These are phyloP conservation scores for Penicillium sclerotiorum DNA, from an alignment of 2,329 filamentous ascomycete genomes.

Conservation along the genomic window DNA sequence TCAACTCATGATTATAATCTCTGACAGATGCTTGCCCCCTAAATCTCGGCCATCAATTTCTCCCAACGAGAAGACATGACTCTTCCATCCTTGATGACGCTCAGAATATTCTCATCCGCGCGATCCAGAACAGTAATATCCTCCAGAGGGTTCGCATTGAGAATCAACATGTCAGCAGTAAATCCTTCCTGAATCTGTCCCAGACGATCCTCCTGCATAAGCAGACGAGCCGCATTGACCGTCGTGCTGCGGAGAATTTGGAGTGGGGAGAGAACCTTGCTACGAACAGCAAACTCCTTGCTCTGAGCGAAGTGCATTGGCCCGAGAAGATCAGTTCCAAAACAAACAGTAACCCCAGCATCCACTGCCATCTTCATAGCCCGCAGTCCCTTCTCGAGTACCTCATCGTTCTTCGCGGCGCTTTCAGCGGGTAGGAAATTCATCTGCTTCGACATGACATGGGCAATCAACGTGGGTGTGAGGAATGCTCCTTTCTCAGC, in stretches of 20 bases:
- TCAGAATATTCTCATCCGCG: slow-evolving; percentile 52
- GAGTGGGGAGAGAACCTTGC: slow-evolving; percentile 44
- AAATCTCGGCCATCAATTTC: background rate
- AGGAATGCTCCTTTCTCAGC: slow-evolving; percentile 52
- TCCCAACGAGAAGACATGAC: slow-evolving; percentile 29
- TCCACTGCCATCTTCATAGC: slow-evolving; percentile 54
- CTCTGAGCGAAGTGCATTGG: slow-evolving; percentile 54
- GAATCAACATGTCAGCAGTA: slow-evolving; percentile 56
- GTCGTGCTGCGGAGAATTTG: slow-evolving; percentile 56
- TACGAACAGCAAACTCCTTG: slow-evolving; percentile 52
- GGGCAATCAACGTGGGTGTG: slow-evolving; percentile 59
- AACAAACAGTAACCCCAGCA: slow-evolving; percentile 59
- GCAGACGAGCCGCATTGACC: slow-evolving; percentile 55
- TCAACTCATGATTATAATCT: background rate
- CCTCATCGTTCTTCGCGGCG: slow-evolving; percentile 55
- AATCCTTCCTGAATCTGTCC: slow-evolving; percentile 57
- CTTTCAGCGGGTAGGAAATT: slow-evolving; percentile 36
- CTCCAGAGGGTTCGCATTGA: slow-evolving; percentile 58
- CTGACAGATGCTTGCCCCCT: background rate
- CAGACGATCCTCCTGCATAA: slow-evolving; percentile 50
- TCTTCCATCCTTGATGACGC: slow-evolving; percentile 60
- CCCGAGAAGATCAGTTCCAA: slow-evolving; percentile 58
- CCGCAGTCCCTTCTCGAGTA: slow-evolving; percentile 51
- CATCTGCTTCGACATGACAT: slow-evolving; percentile 50
- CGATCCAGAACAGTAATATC: slow-evolving; percentile 56